Conservation (phyloP, 768 basidiomycete genomes). For the Butyriboletus loyo region DNA sequence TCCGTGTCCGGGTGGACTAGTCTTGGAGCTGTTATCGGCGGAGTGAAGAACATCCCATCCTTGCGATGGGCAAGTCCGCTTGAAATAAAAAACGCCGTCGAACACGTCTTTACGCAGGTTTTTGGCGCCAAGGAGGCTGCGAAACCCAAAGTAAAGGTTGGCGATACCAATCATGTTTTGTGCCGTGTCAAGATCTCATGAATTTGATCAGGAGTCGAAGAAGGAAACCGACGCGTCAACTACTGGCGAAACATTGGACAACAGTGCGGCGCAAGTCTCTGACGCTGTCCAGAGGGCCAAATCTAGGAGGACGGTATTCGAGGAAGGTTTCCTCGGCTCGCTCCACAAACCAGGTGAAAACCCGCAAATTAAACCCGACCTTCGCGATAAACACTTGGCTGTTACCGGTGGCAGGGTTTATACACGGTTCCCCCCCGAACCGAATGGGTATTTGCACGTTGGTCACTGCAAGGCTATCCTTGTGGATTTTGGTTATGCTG, state of each 20-base stretch:
- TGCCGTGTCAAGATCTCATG: background rate
- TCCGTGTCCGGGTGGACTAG: conserved; percentile 68
- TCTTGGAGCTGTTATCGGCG: conserved; percentile 64
- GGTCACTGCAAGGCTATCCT: conserved; percentile 99
- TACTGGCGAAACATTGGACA: conserved; percentile 4
- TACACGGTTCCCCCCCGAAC: conserved; percentile 98
- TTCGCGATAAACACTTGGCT: conserved; percentile 79
- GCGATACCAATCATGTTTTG: conserved; percentile 1
- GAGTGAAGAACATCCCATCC: conserved; percentile 56
- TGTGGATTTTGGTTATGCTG: conserved; percentile 97
- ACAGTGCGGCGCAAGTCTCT: conserved; percentile 30
- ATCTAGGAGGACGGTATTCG: conserved; percentile 68
- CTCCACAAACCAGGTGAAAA: conserved; percentile 95
- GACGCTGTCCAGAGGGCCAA: conserved; percentile 36
- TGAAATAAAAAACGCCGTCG: conserved; percentile 80
- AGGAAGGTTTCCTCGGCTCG: conserved; percentile 89
- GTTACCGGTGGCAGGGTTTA: conserved; percentile 80
- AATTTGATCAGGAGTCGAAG: conserved; percentile 44
- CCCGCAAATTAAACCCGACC: conserved; percentile 73
- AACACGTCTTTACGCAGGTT: conserved; percentile 58
- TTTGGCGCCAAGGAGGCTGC: conserved; percentile 73
- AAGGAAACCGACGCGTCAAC: conserved; percentile 34
- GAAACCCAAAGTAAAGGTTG: conserved; percentile 67
- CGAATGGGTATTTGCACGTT: conserved; percentile 93
- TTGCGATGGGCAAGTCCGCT: conserved; percentile 83